A percentile compares a stretch with the other conserved stretches of the same genome.
phyloP scores from a whole-genome alignment of 2,329 filamentous ascomycete genomes.

The Claviceps africana region DNA sequence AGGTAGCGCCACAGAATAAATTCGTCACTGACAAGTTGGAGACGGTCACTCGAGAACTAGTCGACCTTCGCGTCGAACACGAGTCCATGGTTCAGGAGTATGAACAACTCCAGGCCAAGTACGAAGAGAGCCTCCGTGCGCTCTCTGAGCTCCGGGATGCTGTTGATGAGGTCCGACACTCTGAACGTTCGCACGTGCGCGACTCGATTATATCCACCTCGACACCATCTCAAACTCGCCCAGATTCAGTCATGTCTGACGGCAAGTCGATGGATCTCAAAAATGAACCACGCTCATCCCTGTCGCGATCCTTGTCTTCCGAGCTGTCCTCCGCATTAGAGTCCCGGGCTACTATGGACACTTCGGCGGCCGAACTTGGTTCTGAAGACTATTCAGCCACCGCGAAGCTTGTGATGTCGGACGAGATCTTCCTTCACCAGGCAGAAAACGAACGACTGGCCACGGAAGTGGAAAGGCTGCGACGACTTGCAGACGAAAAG shows the following conservation, averaged over 20 bases:
- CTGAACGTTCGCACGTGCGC: slow-evolving; percentile 30
- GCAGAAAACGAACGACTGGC: slow-evolving; percentile 30
- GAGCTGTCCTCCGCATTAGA: slow-evolving; percentile 82
- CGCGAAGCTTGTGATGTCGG: slow-evolving; percentile 26
- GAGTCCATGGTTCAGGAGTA: slow-evolving; percentile 71
- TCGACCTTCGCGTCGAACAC: slow-evolving; percentile 82
- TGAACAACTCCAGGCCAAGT: slow-evolving; percentile 71
- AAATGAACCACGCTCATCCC: slow-evolving; percentile 50
- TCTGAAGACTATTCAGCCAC: slow-evolving; percentile 28
- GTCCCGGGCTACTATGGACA: slow-evolving; percentile 51
- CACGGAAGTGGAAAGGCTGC: slow-evolving; percentile 58
- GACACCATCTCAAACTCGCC: slow-evolving; percentile 36
- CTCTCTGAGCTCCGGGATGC: slow-evolving; percentile 76
- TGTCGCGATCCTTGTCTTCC: slow-evolving; percentile 78
- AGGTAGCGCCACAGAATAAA: slow-evolving; percentile 65
- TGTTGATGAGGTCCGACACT: slow-evolving; percentile 63
- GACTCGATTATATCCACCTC: slow-evolving; percentile 40
- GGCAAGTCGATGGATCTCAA: slow-evolving; percentile 56
- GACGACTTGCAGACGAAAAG: slow-evolving; percentile 58
- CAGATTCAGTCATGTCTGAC: slow-evolving; percentile 76
- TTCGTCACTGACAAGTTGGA: slow-evolving; percentile 90
- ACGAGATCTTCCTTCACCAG: slow-evolving; percentile 24
- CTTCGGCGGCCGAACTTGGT: slow-evolving; percentile 40
- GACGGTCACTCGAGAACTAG: slow-evolving; percentile 76
- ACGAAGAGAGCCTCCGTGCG: slow-evolving; percentile 73